Evolutionary conservation across 2,329 filamentous ascomycete genomes (phyloP).

Genomic region (Periconia sp.): DNA sequence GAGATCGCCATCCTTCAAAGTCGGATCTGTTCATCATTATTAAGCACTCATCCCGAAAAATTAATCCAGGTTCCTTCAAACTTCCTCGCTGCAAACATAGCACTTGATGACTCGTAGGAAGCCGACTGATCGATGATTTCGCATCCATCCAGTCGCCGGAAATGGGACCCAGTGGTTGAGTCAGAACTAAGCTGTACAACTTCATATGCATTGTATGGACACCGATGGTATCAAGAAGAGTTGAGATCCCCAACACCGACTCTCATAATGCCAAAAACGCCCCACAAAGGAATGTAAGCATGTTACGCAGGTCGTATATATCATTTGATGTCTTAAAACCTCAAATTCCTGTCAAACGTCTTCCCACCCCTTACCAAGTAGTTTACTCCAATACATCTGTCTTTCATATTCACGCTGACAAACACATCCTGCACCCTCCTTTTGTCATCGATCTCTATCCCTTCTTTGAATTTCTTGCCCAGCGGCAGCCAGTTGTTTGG

Average conservation of each 20-base stretch:
- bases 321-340: slow-evolving; percentile 15
- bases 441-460: slow-evolving; percentile 12
- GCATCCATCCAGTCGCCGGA: no score
- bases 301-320: no score
- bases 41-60: no score
- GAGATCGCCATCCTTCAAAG: not conserved
- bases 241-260: not conserved
- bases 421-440: slow-evolving; percentile 24
- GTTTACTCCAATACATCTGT: slow-evolving; percentile 21
- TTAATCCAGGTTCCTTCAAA: no score
- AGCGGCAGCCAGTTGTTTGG: slow-evolving; percentile 23
- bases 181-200: no score
- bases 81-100: no score
- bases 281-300: not conserved
- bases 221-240: not conserved
- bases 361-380: slow-evolving; percentile 21
- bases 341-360: slow-evolving; percentile 21
- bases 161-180: no score
- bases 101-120: no score
- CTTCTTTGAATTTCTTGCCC: slow-evolving; percentile 6
- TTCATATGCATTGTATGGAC: not conserved
- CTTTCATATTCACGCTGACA: slow-evolving; percentile 21
- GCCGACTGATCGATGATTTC: no score
- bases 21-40: no score
- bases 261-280: not conserved